Percentiles rank a stretch among this genome's conserved stretches.
Evolutionary conservation across 1,284 basidiomycete genomes (phyloP).

Genomic region (Ceratorhiza oryzae-sativae): DNA sequence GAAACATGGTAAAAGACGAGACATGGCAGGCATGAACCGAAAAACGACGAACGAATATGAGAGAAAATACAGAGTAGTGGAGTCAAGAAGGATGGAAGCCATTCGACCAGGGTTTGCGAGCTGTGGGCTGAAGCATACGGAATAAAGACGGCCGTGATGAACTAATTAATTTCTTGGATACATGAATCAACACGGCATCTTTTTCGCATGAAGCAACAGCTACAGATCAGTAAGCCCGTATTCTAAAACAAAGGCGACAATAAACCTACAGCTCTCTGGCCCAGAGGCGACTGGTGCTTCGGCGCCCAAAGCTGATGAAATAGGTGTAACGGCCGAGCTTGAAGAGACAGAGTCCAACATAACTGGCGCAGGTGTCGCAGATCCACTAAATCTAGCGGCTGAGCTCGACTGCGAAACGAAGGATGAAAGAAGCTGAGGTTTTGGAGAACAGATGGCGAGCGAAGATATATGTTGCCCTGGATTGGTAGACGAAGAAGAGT

Average conservation of each 20-base stretch:
- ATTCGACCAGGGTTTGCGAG: slow-evolving; percentile 3
- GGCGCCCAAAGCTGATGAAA: neutral
- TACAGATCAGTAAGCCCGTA: neutral
- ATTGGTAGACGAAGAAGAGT: neutral
- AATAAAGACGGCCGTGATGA: slow-evolving; percentile 2
- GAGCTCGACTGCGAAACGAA: neutral
- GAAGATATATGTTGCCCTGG: neutral
- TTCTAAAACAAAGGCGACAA: neutral
- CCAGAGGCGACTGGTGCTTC: neutral
- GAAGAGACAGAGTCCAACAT: neutral
- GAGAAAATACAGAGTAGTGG: neutral
- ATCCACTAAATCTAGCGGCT: neutral
- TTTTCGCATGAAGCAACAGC: neutral
- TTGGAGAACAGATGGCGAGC: neutral
- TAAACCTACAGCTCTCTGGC: neutral
- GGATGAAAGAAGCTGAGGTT: neutral
- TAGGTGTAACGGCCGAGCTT: neutral
- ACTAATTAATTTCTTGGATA: neutral
- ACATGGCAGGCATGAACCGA: neutral
- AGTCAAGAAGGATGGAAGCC: neutral
- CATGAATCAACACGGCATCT: neutral
- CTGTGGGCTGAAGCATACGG: neutral
- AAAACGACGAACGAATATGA: too few relatives aligned
- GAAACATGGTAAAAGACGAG: neutral
- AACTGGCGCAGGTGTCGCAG: neutral